phyloP scores from a whole-genome alignment of 371 early-diverging fungal genomes.

The Mortierella sp. region DNA sequence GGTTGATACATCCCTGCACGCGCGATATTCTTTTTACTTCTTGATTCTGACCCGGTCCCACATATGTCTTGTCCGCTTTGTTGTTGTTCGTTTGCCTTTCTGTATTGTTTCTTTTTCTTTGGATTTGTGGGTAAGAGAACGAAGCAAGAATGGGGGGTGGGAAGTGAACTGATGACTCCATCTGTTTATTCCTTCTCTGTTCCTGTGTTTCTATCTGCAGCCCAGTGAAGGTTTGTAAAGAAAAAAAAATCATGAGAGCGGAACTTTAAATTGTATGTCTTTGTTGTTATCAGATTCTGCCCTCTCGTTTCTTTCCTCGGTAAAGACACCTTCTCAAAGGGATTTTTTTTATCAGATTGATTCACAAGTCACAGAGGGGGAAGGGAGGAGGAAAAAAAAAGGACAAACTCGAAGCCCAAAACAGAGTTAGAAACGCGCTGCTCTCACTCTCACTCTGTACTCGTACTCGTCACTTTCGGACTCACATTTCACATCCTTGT shows the following conservation, averaged over 20 bases:
- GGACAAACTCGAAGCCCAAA: not conserved
- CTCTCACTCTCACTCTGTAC: not conserved
- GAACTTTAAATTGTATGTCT: not conserved
- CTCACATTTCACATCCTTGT: not conserved
- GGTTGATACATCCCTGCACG: not conserved
- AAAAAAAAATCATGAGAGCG: not conserved
- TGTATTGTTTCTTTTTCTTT: not conserved
- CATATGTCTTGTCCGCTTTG: not conserved
- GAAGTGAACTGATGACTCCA: not conserved
- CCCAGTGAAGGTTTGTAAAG: not conserved
- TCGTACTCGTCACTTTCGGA: not conserved
- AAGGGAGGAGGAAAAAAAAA: not conserved
- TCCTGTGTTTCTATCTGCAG: constrained; percentile 6
- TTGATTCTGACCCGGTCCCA: not conserved
- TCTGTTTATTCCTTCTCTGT: not conserved
- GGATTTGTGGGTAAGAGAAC: not conserved
- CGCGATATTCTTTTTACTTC: not conserved
- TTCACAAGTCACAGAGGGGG: not conserved
- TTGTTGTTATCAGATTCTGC: constrained; percentile 27
- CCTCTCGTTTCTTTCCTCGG: not conserved
- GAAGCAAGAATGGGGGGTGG: not conserved
- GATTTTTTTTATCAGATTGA: constrained; percentile 1
- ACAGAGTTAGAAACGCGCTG: not conserved
- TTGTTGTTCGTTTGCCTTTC: not conserved
- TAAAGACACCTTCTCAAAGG: not conserved